Evolutionary conservation across 768 basidiomycete genomes (phyloP).

Genomic region (Mycena indigotica): DNA sequence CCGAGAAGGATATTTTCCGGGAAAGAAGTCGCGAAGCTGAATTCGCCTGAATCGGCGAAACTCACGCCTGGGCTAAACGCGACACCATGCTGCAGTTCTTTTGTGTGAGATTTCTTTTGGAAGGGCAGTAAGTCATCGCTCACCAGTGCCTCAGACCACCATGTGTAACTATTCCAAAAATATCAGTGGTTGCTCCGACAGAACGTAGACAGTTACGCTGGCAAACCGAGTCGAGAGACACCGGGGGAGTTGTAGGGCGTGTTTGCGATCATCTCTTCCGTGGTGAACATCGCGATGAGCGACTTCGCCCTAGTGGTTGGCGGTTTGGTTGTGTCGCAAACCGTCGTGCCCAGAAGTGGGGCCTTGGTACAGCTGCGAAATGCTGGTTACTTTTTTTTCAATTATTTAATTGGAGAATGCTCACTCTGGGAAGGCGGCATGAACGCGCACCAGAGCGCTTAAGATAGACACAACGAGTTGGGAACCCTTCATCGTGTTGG

Average conservation of each 20-base stretch:
- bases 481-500: background rate
- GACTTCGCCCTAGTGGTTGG: constrained; percentile 51
- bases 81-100: constrained; percentile 50
- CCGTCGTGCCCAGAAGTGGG: constrained; percentile 46
- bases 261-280: constrained; percentile 53
- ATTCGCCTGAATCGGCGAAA: constrained; percentile 51
- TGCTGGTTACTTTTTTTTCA: background rate
- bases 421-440: constrained; percentile 1
- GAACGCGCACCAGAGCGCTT: background rate
- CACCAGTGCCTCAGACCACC: constrained; percentile 65
- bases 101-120: background rate
- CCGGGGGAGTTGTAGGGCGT: constrained; percentile 53
- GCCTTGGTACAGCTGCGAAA: background rate
- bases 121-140: constrained; percentile 1
- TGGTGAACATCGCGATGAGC: constrained; percentile 50
- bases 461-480: background rate
- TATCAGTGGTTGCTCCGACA: too few relatives aligned
- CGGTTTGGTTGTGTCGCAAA: constrained; percentile 50
- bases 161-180: constrained; percentile 48
- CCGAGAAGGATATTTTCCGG: constrained; percentile 58
- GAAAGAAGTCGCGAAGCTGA: constrained; percentile 61
- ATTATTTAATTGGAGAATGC: background rate
- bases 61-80: constrained; percentile 53
- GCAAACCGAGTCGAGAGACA: constrained; percentile 57
- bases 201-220: constrained; percentile 37